phyloP scores from a whole-genome alignment of 768 basidiomycete species.

The Pleurotus tuoliensis region DNA sequence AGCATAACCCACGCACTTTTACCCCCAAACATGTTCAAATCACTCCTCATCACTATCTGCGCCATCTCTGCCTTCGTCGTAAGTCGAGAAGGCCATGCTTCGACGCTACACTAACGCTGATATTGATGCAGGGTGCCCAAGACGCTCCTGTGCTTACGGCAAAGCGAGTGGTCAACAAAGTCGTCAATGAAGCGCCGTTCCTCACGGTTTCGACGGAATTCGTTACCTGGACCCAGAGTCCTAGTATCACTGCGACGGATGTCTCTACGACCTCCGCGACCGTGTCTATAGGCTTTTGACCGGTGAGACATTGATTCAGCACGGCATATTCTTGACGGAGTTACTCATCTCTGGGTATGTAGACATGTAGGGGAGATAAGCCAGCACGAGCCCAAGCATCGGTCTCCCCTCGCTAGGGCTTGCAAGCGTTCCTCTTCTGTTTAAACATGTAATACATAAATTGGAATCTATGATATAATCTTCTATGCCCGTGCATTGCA shows the following conservation, averaged over 20 bases:
- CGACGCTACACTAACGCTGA: not conserved
- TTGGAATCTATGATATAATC: too few relatives aligned
- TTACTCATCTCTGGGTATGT: too few relatives aligned
- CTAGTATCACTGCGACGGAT: not conserved
- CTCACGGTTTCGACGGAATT: not conserved
- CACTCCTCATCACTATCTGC: not conserved
- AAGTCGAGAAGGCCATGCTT: not conserved
- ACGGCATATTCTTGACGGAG: too few relatives aligned
- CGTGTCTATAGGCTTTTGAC: too few relatives aligned
- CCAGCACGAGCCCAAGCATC: too few relatives aligned
- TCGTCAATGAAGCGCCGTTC: not conserved
- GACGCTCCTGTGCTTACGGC: conserved; percentile 3
- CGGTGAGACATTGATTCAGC: too few relatives aligned
- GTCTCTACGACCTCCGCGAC: too few relatives aligned
- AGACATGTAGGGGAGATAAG: too few relatives aligned
- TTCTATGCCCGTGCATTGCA: too few relatives aligned
- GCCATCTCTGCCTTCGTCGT: not conserved
- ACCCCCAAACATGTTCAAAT: not conserved
- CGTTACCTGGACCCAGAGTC: not conserved
- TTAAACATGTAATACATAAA: too few relatives aligned
- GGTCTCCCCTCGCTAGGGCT: too few relatives aligned
- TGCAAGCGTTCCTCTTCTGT: too few relatives aligned
- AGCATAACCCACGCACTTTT: not conserved
- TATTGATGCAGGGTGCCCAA: not conserved
- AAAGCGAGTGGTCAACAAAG: not conserved